Base-by-base conservation (phyloP, 2,329 filamentous ascomycete species). In the Diaporthe australafricana region DNA sequence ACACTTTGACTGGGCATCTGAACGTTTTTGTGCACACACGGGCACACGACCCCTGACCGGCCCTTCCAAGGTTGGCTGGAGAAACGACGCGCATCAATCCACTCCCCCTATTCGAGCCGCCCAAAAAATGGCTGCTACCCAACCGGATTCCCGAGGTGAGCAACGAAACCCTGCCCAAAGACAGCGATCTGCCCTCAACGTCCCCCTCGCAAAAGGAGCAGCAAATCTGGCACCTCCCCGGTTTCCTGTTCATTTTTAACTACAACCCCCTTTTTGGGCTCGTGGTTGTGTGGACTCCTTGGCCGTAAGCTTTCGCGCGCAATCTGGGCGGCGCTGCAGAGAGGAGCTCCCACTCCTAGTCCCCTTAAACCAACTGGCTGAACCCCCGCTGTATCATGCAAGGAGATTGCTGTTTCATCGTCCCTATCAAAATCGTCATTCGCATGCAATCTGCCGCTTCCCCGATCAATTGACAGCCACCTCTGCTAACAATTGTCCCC, bases 371-470 rank as follows among this genome's bases (percentile, higher is more conserved):
- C 77, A 77, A 65, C 47, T 65, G 60, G 60, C 79, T 77, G 77
- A 81, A 77, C 78, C 78, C 60, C 60, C 79, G 77, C 77, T 81
- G 84, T 85, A 82, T 84, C 83, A 84, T 84, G 79, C 82, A 81
- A 78, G 80, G 79, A 82, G 80, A 82, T 83, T 83, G 77, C 76
- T 81, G 83, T 86, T 86, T 86, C 84, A 85, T 81, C 77, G 82
- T 68, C 79, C 79, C 79, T 80, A 77, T 82, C 81, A 80, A 77
- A 79, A 76, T 82, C 81, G 79, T 83, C 83, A 84, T 82, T 81
- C 77, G 78, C 78, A 80, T 83, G 83, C 81, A 83, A 76, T 75
- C 77, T 77, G 74, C 81, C 80, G 62, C 70, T 32, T 69, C 32
- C 63, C 68, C 70, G 70, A 73, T 50, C 62, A 70, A 70, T 74